Conservation (phyloP, 2,329 filamentous ascomycete species). For the Penicillium palitans region DNA sequence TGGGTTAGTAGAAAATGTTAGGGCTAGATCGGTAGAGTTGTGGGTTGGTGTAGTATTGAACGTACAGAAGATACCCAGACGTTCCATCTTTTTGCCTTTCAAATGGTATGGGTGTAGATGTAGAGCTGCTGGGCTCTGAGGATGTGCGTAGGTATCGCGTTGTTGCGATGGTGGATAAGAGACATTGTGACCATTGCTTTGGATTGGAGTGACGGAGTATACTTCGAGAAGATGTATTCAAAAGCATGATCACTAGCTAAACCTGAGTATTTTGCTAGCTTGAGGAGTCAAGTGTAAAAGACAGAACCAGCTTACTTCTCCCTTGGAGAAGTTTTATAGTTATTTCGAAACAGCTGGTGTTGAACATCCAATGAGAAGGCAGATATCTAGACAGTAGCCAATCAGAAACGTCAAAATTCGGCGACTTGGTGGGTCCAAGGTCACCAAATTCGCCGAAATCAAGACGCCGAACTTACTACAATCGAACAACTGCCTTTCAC, state of each 20-base stretch:
- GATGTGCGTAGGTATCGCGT: constrained; percentile 1
- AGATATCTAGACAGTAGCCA: not conserved
- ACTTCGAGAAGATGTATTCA: not conserved
- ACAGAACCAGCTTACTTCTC: not conserved
- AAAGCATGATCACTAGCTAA: not conserved
- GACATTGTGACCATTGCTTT: not conserved
- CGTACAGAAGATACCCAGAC: constrained; percentile 12
- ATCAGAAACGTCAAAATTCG: constrained; percentile 6
- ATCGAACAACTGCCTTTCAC: not conserved
- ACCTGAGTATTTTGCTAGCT: not conserved
- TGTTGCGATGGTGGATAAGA: not conserved
- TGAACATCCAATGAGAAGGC: not conserved
- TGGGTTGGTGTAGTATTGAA: not conserved
- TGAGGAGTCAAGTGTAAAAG: not conserved
- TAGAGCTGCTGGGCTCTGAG: not conserved
- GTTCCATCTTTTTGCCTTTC: constrained; percentile 3
- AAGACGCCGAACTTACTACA: constrained; percentile 7
- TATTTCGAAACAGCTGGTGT: not conserved
- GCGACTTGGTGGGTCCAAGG: constrained; percentile 8
- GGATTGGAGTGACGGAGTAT: not conserved
- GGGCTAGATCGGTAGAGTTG: not conserved
- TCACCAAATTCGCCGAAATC: constrained; percentile 6
- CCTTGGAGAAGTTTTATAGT: not conserved
- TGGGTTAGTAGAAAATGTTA: constrained; percentile 37
- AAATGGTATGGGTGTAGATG: not conserved